Conservation (phyloP, 1,284 basidiomycete genomes). For the Phellinidium pouzarii region DNA sequence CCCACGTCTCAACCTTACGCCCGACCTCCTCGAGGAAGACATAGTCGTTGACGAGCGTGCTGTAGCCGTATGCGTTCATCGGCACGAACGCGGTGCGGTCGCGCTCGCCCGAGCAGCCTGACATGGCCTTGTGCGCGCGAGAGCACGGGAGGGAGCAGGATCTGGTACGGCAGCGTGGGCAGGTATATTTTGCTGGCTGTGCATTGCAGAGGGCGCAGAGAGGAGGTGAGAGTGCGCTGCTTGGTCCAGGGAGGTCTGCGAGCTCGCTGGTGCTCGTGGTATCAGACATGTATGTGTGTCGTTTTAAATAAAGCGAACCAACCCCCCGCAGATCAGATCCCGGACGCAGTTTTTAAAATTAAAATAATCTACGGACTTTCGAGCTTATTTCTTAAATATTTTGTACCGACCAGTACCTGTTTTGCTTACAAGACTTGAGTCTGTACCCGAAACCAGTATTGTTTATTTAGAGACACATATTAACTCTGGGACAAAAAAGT, state of each 20-base stretch:
- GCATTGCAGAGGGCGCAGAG: constrained; percentile 46
- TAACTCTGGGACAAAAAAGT: no score
- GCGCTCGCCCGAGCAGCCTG: constrained; percentile 67
- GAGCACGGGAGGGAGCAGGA: constrained; percentile 76
- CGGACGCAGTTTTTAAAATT: no score
- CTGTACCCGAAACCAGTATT: no score
- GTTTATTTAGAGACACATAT: no score
- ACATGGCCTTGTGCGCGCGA: constrained; percentile 56
- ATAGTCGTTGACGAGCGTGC: constrained; percentile 81
- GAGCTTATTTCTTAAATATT: no score
- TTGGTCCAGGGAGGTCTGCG: constrained; percentile 5
- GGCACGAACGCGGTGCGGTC: constrained; percentile 70
- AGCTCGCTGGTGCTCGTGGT: not conserved
- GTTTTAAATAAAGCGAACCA: no score
- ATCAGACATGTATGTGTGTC: constrained; percentile 3
- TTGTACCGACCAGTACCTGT: no score
- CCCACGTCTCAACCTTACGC: constrained; percentile 64
- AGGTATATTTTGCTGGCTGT: constrained; percentile 63
- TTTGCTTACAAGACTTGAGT: no score
- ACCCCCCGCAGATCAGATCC: no score
- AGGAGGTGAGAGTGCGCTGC: not conserved
- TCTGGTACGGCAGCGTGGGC: constrained; percentile 63
- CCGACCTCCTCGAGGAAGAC: constrained; percentile 76
- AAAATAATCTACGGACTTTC: no score
- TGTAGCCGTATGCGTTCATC: constrained; percentile 76